Evolutionary conservation across 148 eudicot species (phyloP).

Genomic region (Rhododendron ferrugineum): DNA sequence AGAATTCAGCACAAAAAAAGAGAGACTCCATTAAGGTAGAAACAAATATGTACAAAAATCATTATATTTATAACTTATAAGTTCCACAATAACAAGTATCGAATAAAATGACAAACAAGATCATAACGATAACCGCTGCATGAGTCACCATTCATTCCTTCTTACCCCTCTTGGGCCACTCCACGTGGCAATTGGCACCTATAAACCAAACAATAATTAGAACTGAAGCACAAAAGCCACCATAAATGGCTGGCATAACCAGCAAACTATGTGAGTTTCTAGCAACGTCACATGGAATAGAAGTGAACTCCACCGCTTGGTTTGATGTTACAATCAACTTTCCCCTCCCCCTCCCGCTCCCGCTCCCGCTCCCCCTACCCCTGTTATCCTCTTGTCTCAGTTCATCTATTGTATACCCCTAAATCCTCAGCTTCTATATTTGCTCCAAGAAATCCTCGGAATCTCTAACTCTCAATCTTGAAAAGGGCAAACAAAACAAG

Average conservation of each 20-base stretch:
- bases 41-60: background rate
- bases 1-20: background rate
- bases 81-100: background rate
- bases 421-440: background rate
- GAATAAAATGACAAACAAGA: background rate
- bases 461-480: background rate
- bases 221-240: background rate
- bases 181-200: background rate
- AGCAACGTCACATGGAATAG: background rate
- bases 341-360: background rate
- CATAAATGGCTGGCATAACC: background rate
- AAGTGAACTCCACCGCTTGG: background rate
- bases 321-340: background rate
- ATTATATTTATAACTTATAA: background rate
- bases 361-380: background rate
- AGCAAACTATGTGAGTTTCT: background rate
- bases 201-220: background rate
- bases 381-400: background rate
- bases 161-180: background rate
- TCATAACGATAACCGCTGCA: background rate
- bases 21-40: background rate
- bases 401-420: background rate
- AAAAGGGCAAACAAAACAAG: background rate
- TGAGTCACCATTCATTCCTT: background rate
- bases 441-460: background rate